A percentile compares a stretch with the other conserved stretches of the same genome.
Conservation (phyloP, 2,329 filamentous ascomycete genomes). For the Hypoxylon sp. region DNA sequence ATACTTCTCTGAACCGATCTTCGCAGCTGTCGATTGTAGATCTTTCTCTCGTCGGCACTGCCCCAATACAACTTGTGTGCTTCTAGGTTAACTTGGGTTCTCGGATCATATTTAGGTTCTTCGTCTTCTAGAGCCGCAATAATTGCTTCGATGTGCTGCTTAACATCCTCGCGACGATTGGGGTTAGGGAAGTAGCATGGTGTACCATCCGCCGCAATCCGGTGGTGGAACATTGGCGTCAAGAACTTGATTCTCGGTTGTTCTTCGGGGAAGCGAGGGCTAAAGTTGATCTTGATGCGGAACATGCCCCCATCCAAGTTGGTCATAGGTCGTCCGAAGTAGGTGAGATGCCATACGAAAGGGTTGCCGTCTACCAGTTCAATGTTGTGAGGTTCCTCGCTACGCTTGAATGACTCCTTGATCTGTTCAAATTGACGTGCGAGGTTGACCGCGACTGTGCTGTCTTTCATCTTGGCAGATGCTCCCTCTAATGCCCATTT, state of each 20-base stretch:
- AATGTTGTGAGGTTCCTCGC: conserved; percentile 81
- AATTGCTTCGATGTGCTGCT: conserved; percentile 86
- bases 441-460: conserved; percentile 84
- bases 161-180: conserved; percentile 79
- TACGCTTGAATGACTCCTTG: conserved; percentile 79
- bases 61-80: conserved; percentile 92
- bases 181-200: conserved; percentile 82
- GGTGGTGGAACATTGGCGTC: conserved; percentile 88
- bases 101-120: conserved; percentile 88
- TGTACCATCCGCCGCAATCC: conserved; percentile 83
- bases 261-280: conserved; percentile 87
- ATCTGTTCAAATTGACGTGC: conserved; percentile 89
- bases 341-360: conserved; percentile 89
- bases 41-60: conserved; percentile 80
- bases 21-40: conserved; percentile 85
- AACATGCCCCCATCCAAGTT: conserved; percentile 94
- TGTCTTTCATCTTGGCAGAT: conserved; percentile 73
- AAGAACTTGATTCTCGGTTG: conserved; percentile 88
- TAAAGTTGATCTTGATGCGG: conserved; percentile 83
- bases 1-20: conserved; percentile 80
- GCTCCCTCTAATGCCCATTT: conserved; percentile 81
- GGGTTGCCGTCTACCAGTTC: conserved; percentile 85
- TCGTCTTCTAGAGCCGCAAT: conserved; percentile 89
- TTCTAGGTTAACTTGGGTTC: conserved; percentile 88
- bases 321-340: conserved; percentile 93